These are phyloP conservation scores for Suhomyces faveliae DNA, from an alignment of 805 yeast species.

Conservation along the genomic window DNA sequence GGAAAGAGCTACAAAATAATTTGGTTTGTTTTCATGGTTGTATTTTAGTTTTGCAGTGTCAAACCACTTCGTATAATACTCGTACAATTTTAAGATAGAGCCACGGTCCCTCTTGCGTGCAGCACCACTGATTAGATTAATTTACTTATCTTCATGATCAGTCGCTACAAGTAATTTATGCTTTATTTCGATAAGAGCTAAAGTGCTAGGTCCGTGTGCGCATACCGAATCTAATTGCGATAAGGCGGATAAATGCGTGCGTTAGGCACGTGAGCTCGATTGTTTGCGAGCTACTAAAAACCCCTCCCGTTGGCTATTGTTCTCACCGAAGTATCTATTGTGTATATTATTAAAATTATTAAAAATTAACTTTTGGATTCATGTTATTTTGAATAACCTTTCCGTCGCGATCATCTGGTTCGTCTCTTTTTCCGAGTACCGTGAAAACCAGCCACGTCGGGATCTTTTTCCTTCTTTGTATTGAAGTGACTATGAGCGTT, in stretches of 20 bases:
- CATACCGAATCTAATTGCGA: too few relatives aligned
- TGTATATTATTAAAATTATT: not conserved
- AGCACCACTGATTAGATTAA: too few relatives aligned
- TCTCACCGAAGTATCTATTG: not conserved
- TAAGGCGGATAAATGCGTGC: too few relatives aligned
- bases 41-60: not conserved
- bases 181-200: too few relatives aligned
- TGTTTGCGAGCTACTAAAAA: not conserved
- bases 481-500: constrained; percentile 8
- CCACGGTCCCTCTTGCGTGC: too few relatives aligned
- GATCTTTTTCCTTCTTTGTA: constrained; percentile 2
- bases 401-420: not conserved
- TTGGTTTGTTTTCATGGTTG: not conserved
- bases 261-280: too few relatives aligned
- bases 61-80: not conserved
- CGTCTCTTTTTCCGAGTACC: not conserved
- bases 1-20: not conserved
- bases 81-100: not conserved
- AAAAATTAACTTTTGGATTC: not conserved
- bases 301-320: not conserved
- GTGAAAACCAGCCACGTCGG: not conserved
- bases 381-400: not conserved
- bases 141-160: too few relatives aligned
- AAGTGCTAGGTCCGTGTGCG: too few relatives aligned
- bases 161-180: too few relatives aligned